phyloP scores from a whole-genome alignment of 345 rosid genomes.

The Citrus sp. region DNA sequence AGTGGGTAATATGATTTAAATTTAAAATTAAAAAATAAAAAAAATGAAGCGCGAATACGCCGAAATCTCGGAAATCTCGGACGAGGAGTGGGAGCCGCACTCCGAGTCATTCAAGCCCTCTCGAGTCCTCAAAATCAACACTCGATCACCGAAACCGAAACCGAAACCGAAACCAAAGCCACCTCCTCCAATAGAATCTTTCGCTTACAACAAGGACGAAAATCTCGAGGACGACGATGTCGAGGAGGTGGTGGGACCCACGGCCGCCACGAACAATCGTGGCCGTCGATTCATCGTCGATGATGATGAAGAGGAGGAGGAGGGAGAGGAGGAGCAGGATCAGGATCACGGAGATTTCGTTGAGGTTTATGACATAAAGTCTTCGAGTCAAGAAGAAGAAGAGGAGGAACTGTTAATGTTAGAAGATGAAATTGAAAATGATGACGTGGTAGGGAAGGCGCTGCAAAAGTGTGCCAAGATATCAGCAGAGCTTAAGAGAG shows the following conservation, averaged over 20 bases:
- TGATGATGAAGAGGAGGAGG: constrained; percentile 57
- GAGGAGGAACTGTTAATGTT: not conserved
- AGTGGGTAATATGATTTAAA: too few relatives aligned
- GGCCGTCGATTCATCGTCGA: constrained; percentile 74
- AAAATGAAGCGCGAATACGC: constrained; percentile 66
- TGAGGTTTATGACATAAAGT: constrained; percentile 42
- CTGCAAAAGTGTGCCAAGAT: constrained; percentile 83
- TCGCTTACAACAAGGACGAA: constrained; percentile 50
- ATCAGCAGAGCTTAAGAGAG: constrained; percentile 69
- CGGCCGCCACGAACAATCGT: constrained; percentile 21
- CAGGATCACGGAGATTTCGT: constrained; percentile 24
- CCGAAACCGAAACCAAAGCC: not conserved
- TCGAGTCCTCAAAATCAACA: constrained; percentile 48
- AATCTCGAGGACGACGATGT: constrained; percentile 53
- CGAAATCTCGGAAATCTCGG: constrained; percentile 94
- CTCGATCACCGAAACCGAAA: not conserved
- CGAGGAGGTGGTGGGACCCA: constrained; percentile 14
- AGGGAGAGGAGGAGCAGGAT: constrained; percentile 17
- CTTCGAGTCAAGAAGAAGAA: constrained; percentile 52
- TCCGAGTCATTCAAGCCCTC: constrained; percentile 70
- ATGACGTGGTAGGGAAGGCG: constrained; percentile 86
- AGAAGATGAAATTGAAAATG: constrained; percentile 47
- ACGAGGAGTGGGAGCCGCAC: constrained; percentile 73
- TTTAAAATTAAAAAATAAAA: not conserved
- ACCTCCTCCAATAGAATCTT: constrained; percentile 78